phyloP scores from a whole-genome alignment of 2,329 filamentous ascomycete genomes.

The Colletotrichum liriopes region DNA sequence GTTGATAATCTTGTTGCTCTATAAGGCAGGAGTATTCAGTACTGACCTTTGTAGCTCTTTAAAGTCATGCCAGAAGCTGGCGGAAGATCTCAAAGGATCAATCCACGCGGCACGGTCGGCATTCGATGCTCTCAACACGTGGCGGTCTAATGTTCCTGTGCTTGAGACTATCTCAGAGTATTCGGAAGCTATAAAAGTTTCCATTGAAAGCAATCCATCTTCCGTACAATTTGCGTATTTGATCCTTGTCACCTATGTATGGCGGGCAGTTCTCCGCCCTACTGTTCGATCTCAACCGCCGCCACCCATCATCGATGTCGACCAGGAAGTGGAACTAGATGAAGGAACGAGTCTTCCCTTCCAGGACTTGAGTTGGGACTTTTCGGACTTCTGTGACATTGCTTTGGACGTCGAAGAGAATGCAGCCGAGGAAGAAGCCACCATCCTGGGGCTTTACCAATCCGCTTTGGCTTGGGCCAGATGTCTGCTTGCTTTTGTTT shows the following conservation, averaged over 20 bases:
- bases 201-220: not conserved
- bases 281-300: not conserved
- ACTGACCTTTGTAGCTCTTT: not conserved
- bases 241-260: not conserved
- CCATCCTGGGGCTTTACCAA: not conserved
- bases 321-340: not conserved
- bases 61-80: conserved; percentile 15
- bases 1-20: not conserved
- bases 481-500: not conserved
- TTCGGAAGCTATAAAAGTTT: not conserved
- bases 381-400: not conserved
- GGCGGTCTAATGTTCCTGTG: not conserved
- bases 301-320: conserved; percentile 1
- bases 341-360: not conserved
- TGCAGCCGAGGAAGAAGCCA: not conserved
- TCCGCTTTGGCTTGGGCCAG: not conserved
- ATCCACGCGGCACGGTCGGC: no score
- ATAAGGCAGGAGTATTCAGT: not conserved
- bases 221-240: conserved; percentile 5
- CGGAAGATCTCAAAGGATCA: not conserved
- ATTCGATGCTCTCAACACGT: not conserved
- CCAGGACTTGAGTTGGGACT: not conserved
- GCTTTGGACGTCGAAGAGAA: not conserved
- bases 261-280: not conserved
- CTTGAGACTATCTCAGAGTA: not conserved